Percentiles rank a stretch among this genome's conserved stretches.
Conservation (phyloP, 805 yeast genomes). For the Candida silvatica region DNA sequence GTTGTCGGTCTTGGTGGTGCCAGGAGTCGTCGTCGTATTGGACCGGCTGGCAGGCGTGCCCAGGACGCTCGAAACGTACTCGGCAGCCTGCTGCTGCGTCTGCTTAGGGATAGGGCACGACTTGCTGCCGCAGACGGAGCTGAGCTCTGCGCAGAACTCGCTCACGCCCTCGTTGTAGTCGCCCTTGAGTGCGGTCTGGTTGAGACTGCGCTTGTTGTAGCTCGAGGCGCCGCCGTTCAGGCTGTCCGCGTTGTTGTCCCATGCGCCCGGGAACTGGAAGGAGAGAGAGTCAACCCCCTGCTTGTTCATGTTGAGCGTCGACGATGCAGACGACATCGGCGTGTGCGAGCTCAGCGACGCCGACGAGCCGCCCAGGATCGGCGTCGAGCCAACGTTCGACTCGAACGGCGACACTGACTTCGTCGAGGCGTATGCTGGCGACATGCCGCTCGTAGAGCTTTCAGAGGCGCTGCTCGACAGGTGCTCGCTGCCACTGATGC, state of each 20-base stretch:
- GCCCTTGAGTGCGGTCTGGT: constrained; percentile 18
- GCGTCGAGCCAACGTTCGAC: not conserved
- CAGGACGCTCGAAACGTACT: not conserved
- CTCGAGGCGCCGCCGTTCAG: not conserved
- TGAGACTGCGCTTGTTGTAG: constrained; percentile 6
- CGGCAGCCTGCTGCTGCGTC: not conserved
- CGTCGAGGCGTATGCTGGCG: too few species aligned
- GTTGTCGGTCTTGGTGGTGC: not conserved
- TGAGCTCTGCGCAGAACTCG: constrained; percentile 68
- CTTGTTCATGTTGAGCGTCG: not conserved
- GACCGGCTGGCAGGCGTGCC: not conserved
- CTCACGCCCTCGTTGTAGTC: constrained; percentile 62
- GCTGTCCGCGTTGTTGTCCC: not conserved
- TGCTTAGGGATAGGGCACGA: constrained; percentile 55
- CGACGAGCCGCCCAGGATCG: not conserved
- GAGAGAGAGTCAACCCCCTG: not conserved
- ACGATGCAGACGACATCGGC: not conserved
- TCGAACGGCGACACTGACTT: not conserved
- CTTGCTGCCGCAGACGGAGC: constrained; percentile 77
- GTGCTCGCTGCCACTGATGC: too few species aligned
- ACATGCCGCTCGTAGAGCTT: too few species aligned
- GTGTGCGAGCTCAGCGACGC: not conserved
- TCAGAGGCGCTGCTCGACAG: too few species aligned
- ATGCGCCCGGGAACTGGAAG: constrained; percentile 5
- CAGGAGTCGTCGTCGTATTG: not conserved